Evolutionary conservation across 768 basidiomycete genomes (phyloP).

Genomic region (Rhizopogon vulgaris): DNA sequence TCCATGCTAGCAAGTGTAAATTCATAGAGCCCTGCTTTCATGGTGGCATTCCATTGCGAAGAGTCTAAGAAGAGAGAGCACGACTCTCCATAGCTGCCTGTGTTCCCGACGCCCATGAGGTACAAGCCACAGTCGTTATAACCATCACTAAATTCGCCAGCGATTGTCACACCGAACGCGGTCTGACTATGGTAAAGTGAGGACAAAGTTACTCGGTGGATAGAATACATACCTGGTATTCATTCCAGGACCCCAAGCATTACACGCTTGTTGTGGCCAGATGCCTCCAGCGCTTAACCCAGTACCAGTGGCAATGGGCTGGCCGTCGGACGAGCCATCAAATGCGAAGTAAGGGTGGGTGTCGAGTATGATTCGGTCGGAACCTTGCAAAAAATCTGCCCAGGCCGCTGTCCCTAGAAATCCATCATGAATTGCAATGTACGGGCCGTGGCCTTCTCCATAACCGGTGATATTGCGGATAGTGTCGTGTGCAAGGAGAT

Average conservation of each 20-base stretch:
- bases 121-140: constrained; percentile 61
- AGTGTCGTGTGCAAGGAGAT: constrained; percentile 52
- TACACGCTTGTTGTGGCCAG: constrained; percentile 49
- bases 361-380: constrained; percentile 58
- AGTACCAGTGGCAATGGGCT: constrained; percentile 28
- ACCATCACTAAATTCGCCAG: constrained; percentile 73
- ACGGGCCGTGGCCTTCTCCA: constrained; percentile 58
- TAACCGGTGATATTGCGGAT: constrained; percentile 69
- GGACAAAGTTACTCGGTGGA: neutral
- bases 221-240: constrained; percentile 39
- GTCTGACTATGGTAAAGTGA: constrained; percentile 28
- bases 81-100: constrained; percentile 22
- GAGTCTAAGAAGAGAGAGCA: constrained; percentile 44
- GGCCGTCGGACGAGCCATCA: constrained; percentile 27
- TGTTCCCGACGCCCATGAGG: constrained; percentile 29
- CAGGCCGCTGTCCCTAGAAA: constrained; percentile 43
- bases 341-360: constrained; percentile 69
- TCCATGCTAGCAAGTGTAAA: constrained; percentile 60
- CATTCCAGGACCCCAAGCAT: constrained; percentile 49
- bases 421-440: constrained; percentile 58
- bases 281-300: constrained; percentile 32
- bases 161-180: constrained; percentile 63
- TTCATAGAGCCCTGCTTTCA: constrained; percentile 45
- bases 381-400: constrained; percentile 48
- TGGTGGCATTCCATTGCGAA: constrained; percentile 43